Base-by-base conservation (phyloP, 1,284 basidiomycete species). In the Moniliella sp. region DNA sequence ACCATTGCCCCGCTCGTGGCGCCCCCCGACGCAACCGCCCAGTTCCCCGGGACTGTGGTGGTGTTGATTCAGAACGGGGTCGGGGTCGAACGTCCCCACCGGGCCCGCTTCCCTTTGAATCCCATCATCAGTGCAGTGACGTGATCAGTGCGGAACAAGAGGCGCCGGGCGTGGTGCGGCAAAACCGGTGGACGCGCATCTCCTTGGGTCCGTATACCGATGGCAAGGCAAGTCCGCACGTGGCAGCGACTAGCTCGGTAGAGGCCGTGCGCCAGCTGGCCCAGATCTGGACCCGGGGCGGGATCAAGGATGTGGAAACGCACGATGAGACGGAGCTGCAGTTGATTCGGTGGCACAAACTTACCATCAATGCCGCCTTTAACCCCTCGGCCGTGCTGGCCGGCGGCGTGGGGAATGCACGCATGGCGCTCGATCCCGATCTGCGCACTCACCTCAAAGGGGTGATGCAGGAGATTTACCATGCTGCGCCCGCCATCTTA, bases 1-100 rank as follows among this genome's bases (percentile, higher is more conserved):
- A 39, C 52, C 11, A 48, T 66, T 28, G 36, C 35, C 7, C 56
- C 55, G 2, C 32, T 62, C 8, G 57, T 64, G 3, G 32, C 37
- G 4, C 30, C 36, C 3, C 34, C 40, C 12, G 7, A 7, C 7
- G 8, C 21, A 23, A n/a, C 7, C 21, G 21, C 8, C 21, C 7
- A 23, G 21, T 23, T 23, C n/a, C 28, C 31, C 0, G 32, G 33
- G 1, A 49, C 52, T 15, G 40, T 47, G 10, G 51, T 66, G 19
- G 62, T 65, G 3, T 42, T 66, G 11, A 62, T 66, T 31, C 65
- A 66, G 42, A 66, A 66, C 35, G 65, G 65, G 11, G 53, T 66
- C 4, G 64, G 63, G 9, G 56, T 65, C 21, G 65, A 66, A 37
- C 50, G 58, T 28, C 55, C 59, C 11, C 63, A 64, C 36, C 42